Evolutionary conservation across 1,284 basidiomycete species (phyloP), one percentile per base, ranked within the genome.

Genomic region (Cryptococcus wingfieldii): DNA sequence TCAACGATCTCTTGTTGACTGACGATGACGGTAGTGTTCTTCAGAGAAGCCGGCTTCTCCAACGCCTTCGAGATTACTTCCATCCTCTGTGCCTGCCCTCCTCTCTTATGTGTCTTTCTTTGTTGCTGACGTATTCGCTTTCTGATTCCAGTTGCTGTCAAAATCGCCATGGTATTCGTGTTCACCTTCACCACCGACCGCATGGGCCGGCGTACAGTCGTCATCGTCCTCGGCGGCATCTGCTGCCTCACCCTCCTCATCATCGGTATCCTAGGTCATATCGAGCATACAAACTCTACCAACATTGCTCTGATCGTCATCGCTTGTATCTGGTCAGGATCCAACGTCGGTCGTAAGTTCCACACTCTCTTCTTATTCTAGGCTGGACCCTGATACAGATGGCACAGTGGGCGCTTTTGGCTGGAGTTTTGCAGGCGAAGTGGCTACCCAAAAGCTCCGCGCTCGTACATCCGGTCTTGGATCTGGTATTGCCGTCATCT

Each of bases 401-500:
- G 38, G 16, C 10, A 38, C 43, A 56, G 54, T 57, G 25, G 55
- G 55, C 9, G 55, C 55, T 14, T 57, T 57, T 43, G 64, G 64
- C 3, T 66, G 59, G 55, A 56, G 50, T 7, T 66, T 56, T 41
- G 56, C 61, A 28, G 64, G 62, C 18, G 64, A 66, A 56, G 56
- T 64, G 12, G 47, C 60, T 5, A 39, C 60, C 34, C 60, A 62
- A 38, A 51, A 54, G 31, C 52, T 66, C 9, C 56, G 65, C 44
- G 57, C 65, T 0, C 37, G 57, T 31, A 64, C 59, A 6, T 60
- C 59, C 12, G 59, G 62, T 55, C 47, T 65, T 19, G 58, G 61
- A 13, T 56, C 61, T 19, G 63, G 50, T 50, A 49, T 55, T 37
- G 47, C 54, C 10, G 56, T 59, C 13, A 38, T 63, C 25, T 60